Base-by-base conservation (phyloP, 495 filamentous ascomycete genomes). In the Podospora bellae-mahoneyi region DNA sequence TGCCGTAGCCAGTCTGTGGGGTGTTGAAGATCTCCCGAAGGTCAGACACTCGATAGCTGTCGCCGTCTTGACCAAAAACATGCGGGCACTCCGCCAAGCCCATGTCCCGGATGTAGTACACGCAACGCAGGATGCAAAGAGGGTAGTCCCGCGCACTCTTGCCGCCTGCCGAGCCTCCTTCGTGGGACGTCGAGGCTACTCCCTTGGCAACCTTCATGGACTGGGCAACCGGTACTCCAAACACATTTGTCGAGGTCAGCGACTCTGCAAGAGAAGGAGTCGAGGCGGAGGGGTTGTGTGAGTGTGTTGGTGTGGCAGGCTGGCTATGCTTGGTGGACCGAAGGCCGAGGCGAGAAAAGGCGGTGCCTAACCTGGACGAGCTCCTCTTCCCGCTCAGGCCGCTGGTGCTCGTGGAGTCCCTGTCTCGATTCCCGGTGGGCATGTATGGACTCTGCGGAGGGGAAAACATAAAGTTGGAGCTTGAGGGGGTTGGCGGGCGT, bases 41-140 rank as follows among this genome's bases (percentile, higher is more conserved):
- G 27, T 76, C 73, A 7, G 69, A 67, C 0, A 82, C 71, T 2
- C 71, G 73, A n/a, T 73, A 62, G 1, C 66, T 64, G 63, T 81
- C 78, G 18, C 74, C 79, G 16, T 76, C 74, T 28, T 76, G 68
- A 53, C 76, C 77, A 34, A 83, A 83, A 39, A 83, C 67, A 64
- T 80, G 70, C 0, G 79, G 78, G 4, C 74, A 69, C 6, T 75
- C 65, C 6, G 39, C 39, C 3, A 82, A 62, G 7, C 73, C 74
- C 63, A 76, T 70, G 48, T 80, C 76, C 44, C 77, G 77, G 62
- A 83, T 68, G 71, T 78, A 79, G 66, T 78, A 78, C 53, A 76
- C 78, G 62, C 81, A 83, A 13, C 80, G 79, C 15, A 81, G 77
- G 64, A 83, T 75, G 66, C 77, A 80, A 3, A 81, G 69, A 5